Evolutionary conservation across 108 stramenopile genomes (phyloP).

Genomic region (Schizochytrium sp.): DNA sequence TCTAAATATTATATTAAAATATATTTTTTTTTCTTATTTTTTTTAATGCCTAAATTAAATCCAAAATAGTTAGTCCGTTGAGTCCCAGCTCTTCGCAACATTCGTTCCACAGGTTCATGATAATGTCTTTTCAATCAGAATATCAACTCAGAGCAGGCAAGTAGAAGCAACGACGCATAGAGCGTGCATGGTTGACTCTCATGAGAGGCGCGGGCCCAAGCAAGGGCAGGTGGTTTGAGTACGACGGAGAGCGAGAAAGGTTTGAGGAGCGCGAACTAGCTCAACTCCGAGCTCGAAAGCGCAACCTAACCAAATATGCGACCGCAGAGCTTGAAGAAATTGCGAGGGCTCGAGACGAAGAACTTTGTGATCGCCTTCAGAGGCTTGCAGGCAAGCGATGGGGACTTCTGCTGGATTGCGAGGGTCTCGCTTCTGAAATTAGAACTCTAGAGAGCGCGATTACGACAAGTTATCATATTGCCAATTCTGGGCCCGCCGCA

Average conservation of each 20-base stretch:
- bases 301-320: conserved; percentile 1
- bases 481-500: too few species aligned
- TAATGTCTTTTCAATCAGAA: too few species aligned
- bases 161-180: neutral
- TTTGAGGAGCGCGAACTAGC: conserved; percentile 6
- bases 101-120: too few species aligned
- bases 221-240: conserved; percentile 8
- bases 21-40: neutral
- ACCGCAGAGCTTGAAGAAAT: conserved; percentile 15
- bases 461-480: neutral
- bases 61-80: too few species aligned
- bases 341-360: conserved; percentile 5
- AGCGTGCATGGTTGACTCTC: neutral
- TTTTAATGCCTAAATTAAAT: neutral
- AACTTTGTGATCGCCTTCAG: neutral
- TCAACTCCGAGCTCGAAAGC: conserved; percentile 24
- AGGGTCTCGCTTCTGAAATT: neutral
- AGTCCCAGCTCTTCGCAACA: too few species aligned
- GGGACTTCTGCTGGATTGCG: neutral
- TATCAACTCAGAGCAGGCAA: neutral
- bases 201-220: neutral
- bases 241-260: neutral
- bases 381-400: neutral
- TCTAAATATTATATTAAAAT: too few species aligned
- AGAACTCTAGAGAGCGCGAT: conserved; percentile 1